These are phyloP conservation scores for Zygosaccharomyces bisporus DNA, from an alignment of 805 yeast genomes.

Conservation along the genomic window DNA sequence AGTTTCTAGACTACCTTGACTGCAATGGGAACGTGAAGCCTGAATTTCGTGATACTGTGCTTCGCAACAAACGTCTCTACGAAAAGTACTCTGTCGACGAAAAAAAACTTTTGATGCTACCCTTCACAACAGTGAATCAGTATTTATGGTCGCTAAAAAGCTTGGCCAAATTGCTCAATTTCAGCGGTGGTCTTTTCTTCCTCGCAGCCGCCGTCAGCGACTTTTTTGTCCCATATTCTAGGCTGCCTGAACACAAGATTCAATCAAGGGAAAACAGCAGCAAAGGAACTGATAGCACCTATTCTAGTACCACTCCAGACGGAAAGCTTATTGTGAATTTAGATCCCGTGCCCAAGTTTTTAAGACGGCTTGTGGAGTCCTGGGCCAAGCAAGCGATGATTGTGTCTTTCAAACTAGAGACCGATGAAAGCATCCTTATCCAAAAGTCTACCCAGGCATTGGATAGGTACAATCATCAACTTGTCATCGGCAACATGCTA, in stretches of 20 bases:
- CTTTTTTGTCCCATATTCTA: conserved; percentile 82
- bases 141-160: conserved; percentile 78
- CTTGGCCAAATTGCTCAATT: conserved; percentile 57
- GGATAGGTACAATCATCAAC: conserved; percentile 81
- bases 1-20: conserved; percentile 80
- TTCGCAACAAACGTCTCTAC: conserved; percentile 49
- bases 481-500: conserved; percentile 89
- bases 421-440: conserved; percentile 68
- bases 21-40: conserved; percentile 56
- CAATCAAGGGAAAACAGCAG: conserved; percentile 68
- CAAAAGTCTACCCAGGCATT: conserved; percentile 77
- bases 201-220: conserved; percentile 98
- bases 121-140: conserved; percentile 94
- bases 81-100: conserved; percentile 30
- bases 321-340: conserved; percentile 80
- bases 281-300: conserved; percentile 22
- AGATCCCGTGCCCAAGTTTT: conserved; percentile 95
- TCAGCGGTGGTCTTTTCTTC: conserved; percentile 68
- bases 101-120: conserved; percentile 51
- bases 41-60: conserved; percentile 56
- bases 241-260: conserved; percentile 90
- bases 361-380: conserved; percentile 77
- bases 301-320: conserved; percentile 30
- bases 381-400: conserved; percentile 98
- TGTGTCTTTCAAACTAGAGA: conserved; percentile 89